Percentiles rank a stretch among this genome's conserved stretches.
Conservation (phyloP, 83 land plant species). For the Picea mariana region DNA sequence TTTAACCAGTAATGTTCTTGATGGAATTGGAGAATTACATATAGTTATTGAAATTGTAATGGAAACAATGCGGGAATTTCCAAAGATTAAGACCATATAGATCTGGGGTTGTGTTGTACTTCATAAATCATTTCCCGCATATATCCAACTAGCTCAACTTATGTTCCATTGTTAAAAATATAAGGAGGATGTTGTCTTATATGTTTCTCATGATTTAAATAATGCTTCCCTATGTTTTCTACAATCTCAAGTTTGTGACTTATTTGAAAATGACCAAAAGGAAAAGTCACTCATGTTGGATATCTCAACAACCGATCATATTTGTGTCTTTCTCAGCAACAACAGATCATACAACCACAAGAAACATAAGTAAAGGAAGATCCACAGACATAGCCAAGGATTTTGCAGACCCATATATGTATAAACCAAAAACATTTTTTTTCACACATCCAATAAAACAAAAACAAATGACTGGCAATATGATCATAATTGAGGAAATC, state of each 20-base stretch:
- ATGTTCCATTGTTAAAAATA: not conserved
- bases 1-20: constrained; percentile 10
- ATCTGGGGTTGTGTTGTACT: constrained; percentile 24
- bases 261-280: no score
- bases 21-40: constrained; percentile 12
- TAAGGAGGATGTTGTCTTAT: not conserved
- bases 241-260: no score
- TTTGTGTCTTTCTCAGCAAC: no score
- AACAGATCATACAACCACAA: not conserved
- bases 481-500: not conserved
- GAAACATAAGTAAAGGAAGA: not conserved
- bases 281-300: no score
- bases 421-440: not conserved
- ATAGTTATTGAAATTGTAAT: constrained; percentile 23
- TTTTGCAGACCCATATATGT: not conserved
- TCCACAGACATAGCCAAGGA: not conserved
- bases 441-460: not conserved
- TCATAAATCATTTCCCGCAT: constrained; percentile 11
- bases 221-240: not conserved
- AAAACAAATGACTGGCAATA: not conserved
- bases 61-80: constrained; percentile 22
- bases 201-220: not conserved
- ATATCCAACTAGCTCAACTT: constrained; percentile 15
- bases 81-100: constrained; percentile 25
- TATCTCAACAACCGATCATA: no score